Evolutionary conservation across 352 stramenopile species (phyloP).

Genomic region (Halophytophthora polymorphica): DNA sequence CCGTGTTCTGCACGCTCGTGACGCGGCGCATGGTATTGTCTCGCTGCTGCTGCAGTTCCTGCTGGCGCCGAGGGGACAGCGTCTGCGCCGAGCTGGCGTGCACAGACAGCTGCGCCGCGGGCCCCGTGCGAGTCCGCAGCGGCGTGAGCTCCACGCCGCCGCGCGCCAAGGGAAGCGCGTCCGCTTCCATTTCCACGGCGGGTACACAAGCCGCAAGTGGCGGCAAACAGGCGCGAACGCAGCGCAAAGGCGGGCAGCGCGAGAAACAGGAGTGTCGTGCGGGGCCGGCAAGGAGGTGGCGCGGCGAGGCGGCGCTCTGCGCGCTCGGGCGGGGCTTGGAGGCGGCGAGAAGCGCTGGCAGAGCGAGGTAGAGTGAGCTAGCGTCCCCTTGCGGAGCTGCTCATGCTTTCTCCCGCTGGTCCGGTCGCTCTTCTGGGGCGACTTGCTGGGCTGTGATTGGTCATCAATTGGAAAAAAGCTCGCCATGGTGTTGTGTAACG

Average conservation of each 20-base stretch:
- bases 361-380: too few relatives aligned
- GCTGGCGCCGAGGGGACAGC: conserved; percentile 26
- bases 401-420: too few relatives aligned
- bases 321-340: too few relatives aligned
- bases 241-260: conserved; percentile 1
- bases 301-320: too few relatives aligned
- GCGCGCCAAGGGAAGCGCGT: conserved; percentile 46
- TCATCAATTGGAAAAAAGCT: too few relatives aligned
- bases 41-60: conserved; percentile 14
- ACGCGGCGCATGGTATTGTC: conserved; percentile 44
- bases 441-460: too few relatives aligned
- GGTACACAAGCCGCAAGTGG: too few relatives aligned
- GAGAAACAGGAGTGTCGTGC: conserved; percentile 26
- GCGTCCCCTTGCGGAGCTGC: too few relatives aligned
- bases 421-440: too few relatives aligned
- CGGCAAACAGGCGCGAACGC: too few relatives aligned
- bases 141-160: conserved; percentile 44
- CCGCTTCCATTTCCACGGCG: conserved; percentile 34
- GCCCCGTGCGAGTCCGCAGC: conserved; percentile 8
- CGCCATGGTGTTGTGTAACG: too few relatives aligned
- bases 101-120: conserved; percentile 1
- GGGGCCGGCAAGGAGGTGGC: neutral
- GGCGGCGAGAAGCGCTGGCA: too few relatives aligned
- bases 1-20: conserved; percentile 51
- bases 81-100: conserved; percentile 46